phyloP scores from a whole-genome alignment of 2,329 filamentous ascomycete species.

The Ceratocystis colombiana region DNA sequence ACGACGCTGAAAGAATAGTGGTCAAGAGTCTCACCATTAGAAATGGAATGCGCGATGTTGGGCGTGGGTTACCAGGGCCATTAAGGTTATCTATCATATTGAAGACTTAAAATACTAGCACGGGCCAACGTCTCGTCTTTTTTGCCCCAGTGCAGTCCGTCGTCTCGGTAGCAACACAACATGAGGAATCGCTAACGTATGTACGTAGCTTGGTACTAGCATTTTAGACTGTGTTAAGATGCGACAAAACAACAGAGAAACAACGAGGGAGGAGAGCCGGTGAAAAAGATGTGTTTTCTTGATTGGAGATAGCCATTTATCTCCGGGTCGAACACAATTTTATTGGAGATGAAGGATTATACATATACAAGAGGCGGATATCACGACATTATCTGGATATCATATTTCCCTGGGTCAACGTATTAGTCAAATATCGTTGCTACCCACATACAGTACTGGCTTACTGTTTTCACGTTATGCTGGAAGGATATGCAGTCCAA shows the following conservation, averaged over 20 bases:
- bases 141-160: not conserved
- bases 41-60: not conserved
- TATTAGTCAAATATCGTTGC: not conserved
- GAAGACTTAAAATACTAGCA: not conserved
- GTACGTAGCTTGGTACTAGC: not conserved
- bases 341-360: not conserved
- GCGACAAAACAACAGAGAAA: not conserved
- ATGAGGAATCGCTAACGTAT: not conserved
- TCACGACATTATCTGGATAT: not conserved
- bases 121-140: not conserved
- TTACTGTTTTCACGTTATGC: not conserved
- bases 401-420: not conserved
- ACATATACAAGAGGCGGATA: not conserved
- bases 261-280: not conserved
- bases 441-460: not conserved
- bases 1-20: not conserved
- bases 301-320: not conserved
- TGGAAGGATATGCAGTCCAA: not conserved
- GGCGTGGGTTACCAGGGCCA: not conserved
- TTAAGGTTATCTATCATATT: not conserved
- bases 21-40: not conserved
- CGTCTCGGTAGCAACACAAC: not conserved
- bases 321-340: not conserved
- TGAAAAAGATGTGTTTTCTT: not conserved
- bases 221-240: not conserved